Evolutionary conservation across 2,329 filamentous ascomycete species (phyloP), one percentile per base, ranked within the genome.

Genomic region (Exophiala sp.): DNA sequence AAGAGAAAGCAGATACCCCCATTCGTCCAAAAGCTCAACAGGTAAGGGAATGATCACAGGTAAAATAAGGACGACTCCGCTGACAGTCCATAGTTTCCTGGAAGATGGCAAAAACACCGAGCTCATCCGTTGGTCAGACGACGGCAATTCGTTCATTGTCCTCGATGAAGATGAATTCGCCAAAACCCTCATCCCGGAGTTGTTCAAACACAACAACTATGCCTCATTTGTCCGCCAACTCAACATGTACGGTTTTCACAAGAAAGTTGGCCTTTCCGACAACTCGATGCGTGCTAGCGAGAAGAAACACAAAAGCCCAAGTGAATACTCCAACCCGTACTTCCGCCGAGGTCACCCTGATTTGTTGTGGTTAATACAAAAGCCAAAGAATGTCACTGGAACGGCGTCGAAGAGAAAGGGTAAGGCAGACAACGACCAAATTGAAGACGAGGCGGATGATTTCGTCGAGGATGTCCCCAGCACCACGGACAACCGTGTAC

Each of bases 281-380:
- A 96, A 96, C 68, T 96, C 91, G 0, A 95, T 99, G 88, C 88
- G 94, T 62, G 91, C 95, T 5, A 96, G 91, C 68, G 94, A 97
- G 74, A 86, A 91, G 58, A 96, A 96, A 70, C 92, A 92, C 69
- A 99, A 99, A 75, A 96, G 91, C 54, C 94, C 94, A 0, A 97
- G 91, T 79, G 94, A 97, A 77, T 99, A 99, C 70, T 91, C 89
- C 63, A 96, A 99, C 69, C 90, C 90, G 8, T 99, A 91, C 73
- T 99, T 99, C 73, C 89, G 91, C 64, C 88, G 91, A 42, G 92
- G 91, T 3, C 87, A 95, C 62, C 91, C 91, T 3, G 95, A 96
- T 69, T 76, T 99, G 44, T 77, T 96, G 3, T 97, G 92, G 92
- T 78, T 97, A 52, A 96, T 97, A 60, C 92, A 95, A 69, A 97